Base-by-base conservation (phyloP, 345 rosid genomes). In the Hirschfeldia incana region DNA sequence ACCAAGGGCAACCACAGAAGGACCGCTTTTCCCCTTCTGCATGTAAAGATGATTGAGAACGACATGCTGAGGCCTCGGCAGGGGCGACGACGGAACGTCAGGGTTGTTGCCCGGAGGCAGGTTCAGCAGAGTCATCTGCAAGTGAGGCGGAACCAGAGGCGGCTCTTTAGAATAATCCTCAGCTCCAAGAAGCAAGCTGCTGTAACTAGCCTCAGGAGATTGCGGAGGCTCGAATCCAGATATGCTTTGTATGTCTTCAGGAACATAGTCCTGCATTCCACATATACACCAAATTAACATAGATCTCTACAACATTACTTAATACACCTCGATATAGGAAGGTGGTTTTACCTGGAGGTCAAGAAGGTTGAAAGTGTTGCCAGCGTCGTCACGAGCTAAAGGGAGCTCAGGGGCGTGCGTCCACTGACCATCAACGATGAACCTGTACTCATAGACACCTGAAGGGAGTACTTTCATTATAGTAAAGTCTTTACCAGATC, bases 91-190 rank as follows among this genome's bases (percentile, higher is more conserved):
- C 1, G 90, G 91, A 57, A 87, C 90, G 87, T 95, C 98, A 82
- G 87, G 87, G 84, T 84, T 79, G 84, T 84, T 79, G 28, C 84
- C 70, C 67, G 95, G 73, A 0, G 97, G 97, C 85, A 91, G 62
- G 76, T 95, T 91, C 51, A 95, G 94, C 67, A 90, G 89, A 0
- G 97, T 89, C 85, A 89, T 84, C 77, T 91, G 98, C 55, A 95
- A 81, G 85, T 95, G 98, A 0, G 96, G 92, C 10, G 99, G 99
- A 78, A 89, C 94, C 65, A 88, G 28, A 9, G 94, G 98, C 0
- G 99, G 99, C 76, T 93, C 99, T 85, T 95, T 95, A 0, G 97
- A 92, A 65, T 84, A 95, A 79, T 95, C 99, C 42, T 91, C 98
- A 1, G 92, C 67, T 80, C 92, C 91, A 4, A 91, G 90, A 73